These are phyloP conservation scores for Xylaria sp. DNA, from an alignment of 2,329 filamentous ascomycete species.

Conservation along the genomic window DNA sequence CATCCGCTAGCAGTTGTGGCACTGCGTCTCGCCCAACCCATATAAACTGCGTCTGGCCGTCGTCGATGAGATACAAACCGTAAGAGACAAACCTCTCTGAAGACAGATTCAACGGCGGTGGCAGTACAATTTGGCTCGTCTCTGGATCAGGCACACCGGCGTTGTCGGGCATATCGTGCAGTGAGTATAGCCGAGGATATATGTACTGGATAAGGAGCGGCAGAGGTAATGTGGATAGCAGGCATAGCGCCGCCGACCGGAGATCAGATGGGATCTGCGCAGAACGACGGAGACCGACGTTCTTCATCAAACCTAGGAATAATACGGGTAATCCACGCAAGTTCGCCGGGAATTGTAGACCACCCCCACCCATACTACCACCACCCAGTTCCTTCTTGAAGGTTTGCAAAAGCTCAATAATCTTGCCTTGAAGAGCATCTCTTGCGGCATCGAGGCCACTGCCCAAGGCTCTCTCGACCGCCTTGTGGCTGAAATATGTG, in stretches of 20 bases:
- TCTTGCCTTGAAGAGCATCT: conserved; percentile 88
- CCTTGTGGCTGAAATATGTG: conserved; percentile 96
- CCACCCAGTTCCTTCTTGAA: conserved; percentile 97
- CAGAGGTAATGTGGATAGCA: conserved; percentile 90
- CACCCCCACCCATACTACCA: conserved; percentile 88
- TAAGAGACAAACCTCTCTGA: conserved; percentile 88
- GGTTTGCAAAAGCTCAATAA: conserved; percentile 89
- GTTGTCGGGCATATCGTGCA: conserved; percentile 96
- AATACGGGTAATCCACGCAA: conserved; percentile 85
- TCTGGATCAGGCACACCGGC: conserved; percentile 84
- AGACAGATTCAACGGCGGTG: conserved; percentile 82
- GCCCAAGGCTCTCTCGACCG: conserved; percentile 86
- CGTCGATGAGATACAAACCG: conserved; percentile 94
- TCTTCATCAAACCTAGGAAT: conserved; percentile 95
- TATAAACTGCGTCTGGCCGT: conserved; percentile 95
- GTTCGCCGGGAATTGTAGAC: conserved; percentile 93
- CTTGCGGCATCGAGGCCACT: conserved; percentile 88
- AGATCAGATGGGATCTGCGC: conserved; percentile 94
- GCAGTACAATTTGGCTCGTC: conserved; percentile 88
- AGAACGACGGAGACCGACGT: conserved; percentile 90
- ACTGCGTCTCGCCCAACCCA: conserved; percentile 96
- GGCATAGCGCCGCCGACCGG: conserved; percentile 87
- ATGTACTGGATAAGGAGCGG: conserved; percentile 93
- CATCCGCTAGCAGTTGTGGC: conserved; percentile 83
- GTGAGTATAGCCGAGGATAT: conserved; percentile 80